A percentile compares a stretch with the other conserved stretches of the same genome.
phyloP scores from a whole-genome alignment of 495 filamentous ascomycete genomes.

The Penicillium subrubescens region DNA sequence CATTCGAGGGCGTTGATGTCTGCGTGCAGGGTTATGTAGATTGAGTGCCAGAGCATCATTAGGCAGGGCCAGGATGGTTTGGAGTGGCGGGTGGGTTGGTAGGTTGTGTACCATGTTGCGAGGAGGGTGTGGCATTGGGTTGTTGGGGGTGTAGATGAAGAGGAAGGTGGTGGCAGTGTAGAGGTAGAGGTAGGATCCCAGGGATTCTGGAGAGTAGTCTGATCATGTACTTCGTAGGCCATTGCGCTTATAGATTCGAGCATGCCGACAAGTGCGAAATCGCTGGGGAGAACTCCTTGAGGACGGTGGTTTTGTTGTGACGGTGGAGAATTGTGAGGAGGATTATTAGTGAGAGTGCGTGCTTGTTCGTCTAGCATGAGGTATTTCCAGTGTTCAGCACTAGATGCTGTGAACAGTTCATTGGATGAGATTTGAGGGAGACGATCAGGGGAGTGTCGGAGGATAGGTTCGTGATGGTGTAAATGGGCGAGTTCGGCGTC shows the following conservation, averaged over 20 bases:
- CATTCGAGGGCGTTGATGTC: conserved; percentile 33
- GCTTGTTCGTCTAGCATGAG: conserved; percentile 11
- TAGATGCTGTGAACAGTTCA: conserved; percentile 34
- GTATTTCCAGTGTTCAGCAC: conserved; percentile 26
- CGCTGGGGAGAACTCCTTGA: not conserved
- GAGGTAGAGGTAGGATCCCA: not conserved
- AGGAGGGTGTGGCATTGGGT: conserved; percentile 8
- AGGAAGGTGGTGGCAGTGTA: not conserved
- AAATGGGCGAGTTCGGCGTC: conserved; percentile 33
- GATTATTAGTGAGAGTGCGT: not conserved
- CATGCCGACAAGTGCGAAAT: conserved; percentile 16
- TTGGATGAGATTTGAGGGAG: conserved; percentile 24
- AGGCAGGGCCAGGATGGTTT: conserved; percentile 19
- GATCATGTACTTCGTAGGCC: conserved; percentile 3
- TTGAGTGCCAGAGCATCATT: conserved; percentile 36
- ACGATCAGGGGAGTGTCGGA: conserved; percentile 17
- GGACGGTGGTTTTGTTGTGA: not conserved
- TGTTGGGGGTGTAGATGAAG: not conserved
- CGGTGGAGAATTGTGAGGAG: not conserved
- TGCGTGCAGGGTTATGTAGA: conserved; percentile 29
- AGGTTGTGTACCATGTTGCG: conserved; percentile 15
- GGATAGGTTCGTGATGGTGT: conserved; percentile 34
- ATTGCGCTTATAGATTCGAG: conserved; percentile 20
- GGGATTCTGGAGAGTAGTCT: not conserved
- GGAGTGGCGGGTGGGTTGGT: not conserved